These are phyloP conservation scores for Thymus quinquecostatus DNA, from an alignment of 257 asterid genomes.

Conservation along the genomic window DNA sequence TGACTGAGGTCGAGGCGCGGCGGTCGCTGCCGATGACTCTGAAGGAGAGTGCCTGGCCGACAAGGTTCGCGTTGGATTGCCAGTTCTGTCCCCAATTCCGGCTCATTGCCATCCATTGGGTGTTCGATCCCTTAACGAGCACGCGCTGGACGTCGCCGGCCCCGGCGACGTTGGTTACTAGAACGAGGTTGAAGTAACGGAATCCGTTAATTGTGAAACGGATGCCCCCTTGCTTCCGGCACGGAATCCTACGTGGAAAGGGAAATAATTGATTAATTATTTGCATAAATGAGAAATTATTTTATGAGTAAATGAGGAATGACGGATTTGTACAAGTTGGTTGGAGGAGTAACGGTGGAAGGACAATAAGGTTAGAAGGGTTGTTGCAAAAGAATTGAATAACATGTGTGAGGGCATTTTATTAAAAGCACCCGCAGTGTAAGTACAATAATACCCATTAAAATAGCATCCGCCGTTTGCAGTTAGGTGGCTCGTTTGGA, in stretches of 20 bases:
- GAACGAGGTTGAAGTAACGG: constrained; percentile 68
- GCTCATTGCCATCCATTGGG: constrained; percentile 67
- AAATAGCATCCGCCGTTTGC: neutral
- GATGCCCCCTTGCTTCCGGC: constrained; percentile 63
- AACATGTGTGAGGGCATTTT: neutral
- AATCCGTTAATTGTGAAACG: constrained; percentile 75
- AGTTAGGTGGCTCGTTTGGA: neutral
- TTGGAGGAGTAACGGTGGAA: constrained; percentile 2
- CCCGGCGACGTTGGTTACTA: constrained; percentile 75
- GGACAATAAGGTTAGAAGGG: constrained; percentile 21
- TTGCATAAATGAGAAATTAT: neutral
- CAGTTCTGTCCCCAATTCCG: constrained; percentile 92
- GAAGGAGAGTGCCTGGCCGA: constrained; percentile 74
- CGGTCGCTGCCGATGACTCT: constrained; percentile 70
- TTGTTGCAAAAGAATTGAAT: neutral
- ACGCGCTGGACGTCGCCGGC: constrained; percentile 67
- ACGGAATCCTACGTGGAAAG: constrained; percentile 40
- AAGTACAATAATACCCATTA: neutral
- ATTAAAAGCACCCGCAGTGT: neutral
- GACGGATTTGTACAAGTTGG: constrained; percentile 16
- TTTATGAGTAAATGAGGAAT: neutral
- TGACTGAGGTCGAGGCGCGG: constrained; percentile 63
- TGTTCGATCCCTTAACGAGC: constrained; percentile 60
- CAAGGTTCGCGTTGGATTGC: constrained; percentile 57
- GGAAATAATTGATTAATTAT: neutral